Percentiles rank a stretch among this genome's conserved stretches.
Conservation (phyloP, 2,329 filamentous ascomycete species). For the Colletotrichum siamense region DNA sequence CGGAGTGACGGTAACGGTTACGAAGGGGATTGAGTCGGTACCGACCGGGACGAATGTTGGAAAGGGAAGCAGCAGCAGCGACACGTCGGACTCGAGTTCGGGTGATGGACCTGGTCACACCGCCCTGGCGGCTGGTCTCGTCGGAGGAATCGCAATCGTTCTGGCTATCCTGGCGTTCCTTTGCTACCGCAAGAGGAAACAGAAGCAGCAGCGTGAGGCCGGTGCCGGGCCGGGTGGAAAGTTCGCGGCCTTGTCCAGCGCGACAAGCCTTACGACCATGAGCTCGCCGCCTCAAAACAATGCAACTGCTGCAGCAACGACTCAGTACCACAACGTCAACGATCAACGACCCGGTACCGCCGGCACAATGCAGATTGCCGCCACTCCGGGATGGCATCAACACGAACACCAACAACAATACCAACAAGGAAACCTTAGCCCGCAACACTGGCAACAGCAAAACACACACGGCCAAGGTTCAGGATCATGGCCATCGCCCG, state of each 20-base stretch:
- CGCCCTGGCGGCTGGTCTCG: not conserved
- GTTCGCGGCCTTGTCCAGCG: conserved; percentile 13
- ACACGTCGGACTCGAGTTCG: not conserved
- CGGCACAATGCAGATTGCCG: not conserved
- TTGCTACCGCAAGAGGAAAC: conserved; percentile 4
- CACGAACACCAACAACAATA: conserved; percentile 5
- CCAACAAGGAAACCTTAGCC: not conserved
- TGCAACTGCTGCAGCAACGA: not conserved
- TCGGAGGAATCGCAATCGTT: not conserved
- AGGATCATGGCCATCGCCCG: conserved; percentile 12
- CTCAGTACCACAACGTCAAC: not conserved
- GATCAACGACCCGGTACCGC: not conserved
- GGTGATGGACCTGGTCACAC: not conserved
- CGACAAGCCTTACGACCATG: conserved; percentile 19
- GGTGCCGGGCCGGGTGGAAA: not conserved
- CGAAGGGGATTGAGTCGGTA: not conserved
- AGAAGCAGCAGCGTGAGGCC: not conserved
- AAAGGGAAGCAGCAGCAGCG: not conserved
- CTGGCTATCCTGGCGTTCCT: not conserved
- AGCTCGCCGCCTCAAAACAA: not conserved
- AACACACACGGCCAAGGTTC: not conserved
- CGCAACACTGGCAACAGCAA: conserved; percentile 7
- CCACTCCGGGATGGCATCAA: not conserved
- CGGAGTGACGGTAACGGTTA: conserved; percentile 16
- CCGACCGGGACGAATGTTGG: conserved; percentile 4